Conservation (phyloP, 1,284 basidiomycete genomes). For the Leccinum angustisporum region DNA sequence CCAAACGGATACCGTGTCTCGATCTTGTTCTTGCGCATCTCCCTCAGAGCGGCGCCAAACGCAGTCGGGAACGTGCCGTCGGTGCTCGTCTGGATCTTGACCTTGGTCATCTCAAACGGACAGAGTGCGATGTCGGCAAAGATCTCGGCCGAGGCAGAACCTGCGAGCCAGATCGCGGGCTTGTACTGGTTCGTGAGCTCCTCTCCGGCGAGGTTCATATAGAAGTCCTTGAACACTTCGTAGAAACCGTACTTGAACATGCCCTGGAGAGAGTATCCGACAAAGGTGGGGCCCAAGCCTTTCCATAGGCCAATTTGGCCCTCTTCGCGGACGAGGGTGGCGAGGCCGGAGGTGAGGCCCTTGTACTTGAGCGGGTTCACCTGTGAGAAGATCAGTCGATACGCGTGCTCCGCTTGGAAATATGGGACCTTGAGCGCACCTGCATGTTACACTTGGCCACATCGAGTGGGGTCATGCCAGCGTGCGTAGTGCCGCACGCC, state of each 20-base stretch:
- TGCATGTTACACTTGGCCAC: constrained; percentile 99
- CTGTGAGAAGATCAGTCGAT: not conserved
- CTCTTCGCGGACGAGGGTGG: constrained; percentile 78
- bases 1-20: constrained; percentile 82
- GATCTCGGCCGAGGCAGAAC: constrained; percentile 91
- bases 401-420: not conserved
- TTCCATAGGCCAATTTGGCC: constrained; percentile 87
- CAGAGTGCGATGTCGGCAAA: constrained; percentile 91
- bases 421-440: constrained; percentile 46
- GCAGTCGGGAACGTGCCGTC: constrained; percentile 71
- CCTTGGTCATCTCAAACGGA: constrained; percentile 82
- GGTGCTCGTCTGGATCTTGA: constrained; percentile 79
- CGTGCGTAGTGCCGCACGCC: constrained; percentile 93
- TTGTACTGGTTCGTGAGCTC: constrained; percentile 86
- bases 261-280: constrained; percentile 95
- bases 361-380: constrained; percentile 79
- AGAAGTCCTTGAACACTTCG: constrained; percentile 91
- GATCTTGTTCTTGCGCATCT: constrained; percentile 62
- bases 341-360: constrained; percentile 72
- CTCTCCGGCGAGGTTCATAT: constrained; percentile 83
- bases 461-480: constrained; percentile 90
- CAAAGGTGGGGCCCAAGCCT: constrained; percentile 87
- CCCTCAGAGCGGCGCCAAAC: constrained; percentile 64
- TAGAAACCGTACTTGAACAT: constrained; percentile 97
- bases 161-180: constrained; percentile 91